Evolutionary conservation across 2,329 filamentous ascomycete genomes (phyloP), one percentile per base, ranked within the genome.

Genomic region (Phoma sp.): DNA sequence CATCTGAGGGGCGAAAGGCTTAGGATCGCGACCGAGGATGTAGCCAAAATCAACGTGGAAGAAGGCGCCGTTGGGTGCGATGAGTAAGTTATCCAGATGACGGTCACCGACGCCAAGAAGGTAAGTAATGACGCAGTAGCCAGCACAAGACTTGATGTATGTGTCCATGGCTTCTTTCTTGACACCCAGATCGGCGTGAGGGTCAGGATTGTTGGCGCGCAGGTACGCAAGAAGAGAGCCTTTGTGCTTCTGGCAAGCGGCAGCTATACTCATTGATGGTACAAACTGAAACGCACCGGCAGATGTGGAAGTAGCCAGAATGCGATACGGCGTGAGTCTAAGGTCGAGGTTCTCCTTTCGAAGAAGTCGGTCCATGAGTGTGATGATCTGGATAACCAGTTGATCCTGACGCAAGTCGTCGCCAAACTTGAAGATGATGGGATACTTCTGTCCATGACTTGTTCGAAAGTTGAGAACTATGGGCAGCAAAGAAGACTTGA

Each of bases 11-110:
- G 95, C 93, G 70, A 99, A 98, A 0, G 95, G 95, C 71, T 99
- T 99, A 0, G 95, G 95, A 65, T 99, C 95, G 36, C 95, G 90
- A 14, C 95, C 95, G 1, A 99, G 88, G 58, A 99, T 99, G 76
- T 96, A 99, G 37, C 96, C 95, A 68, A 99, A 99, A 74, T 99
- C 95, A 27, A 93, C 93, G 73, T 99, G 95, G 83, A 99, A 97
- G 80, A 99, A 99, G 75, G 96, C 91, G 4, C 86, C 95, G 63
- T 93, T 89, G 0, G 95, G 93, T 0, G 92, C 86, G 4, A 99
- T 85, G 24, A 99, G 86, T 1, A 99, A 85, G 68, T 99, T 99
- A 73, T 99, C 95, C 2, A 98, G 83, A 76, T 99, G 95, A 1
- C 95, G 88, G 72, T 99, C 95, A 18, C 95, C 95, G 2, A 99